A percentile compares a stretch with the other conserved stretches of the same genome.
Evolutionary conservation across 2,329 filamentous ascomycete genomes (phyloP).

Genomic region (Tricladium varicosporioides): DNA sequence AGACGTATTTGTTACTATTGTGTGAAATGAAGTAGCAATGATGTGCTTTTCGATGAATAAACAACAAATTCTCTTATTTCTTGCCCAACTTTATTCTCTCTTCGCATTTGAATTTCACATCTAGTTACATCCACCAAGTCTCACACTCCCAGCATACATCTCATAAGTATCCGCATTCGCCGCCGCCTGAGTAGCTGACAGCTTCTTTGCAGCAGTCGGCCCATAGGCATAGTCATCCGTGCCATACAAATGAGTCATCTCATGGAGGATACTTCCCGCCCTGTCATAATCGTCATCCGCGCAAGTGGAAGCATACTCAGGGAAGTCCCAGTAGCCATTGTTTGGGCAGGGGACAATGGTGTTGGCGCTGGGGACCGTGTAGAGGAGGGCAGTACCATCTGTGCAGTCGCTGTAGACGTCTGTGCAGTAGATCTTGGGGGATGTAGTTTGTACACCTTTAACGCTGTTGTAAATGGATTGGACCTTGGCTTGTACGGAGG

Average conservation of each 20-base stretch:
- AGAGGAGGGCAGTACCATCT: conserved; percentile 23
- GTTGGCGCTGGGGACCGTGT: conserved; percentile 23
- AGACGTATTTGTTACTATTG: too few relatives aligned
- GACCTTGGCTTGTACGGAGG: conserved; percentile 18
- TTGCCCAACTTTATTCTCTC: too few relatives aligned
- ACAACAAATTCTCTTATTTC: too few relatives aligned
- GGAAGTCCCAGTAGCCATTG: conserved; percentile 26
- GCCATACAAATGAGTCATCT: conserved; percentile 27
- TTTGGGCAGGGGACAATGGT: conserved; percentile 24
- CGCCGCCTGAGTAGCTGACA: conserved; percentile 21
- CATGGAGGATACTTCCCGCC: conserved; percentile 24
- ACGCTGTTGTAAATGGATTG: conserved; percentile 24
- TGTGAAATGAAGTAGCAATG: too few relatives aligned
- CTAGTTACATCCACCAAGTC: conserved; percentile 22
- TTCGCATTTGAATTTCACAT: not conserved
- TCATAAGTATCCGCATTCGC: conserved; percentile 28
- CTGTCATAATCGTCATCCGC: conserved; percentile 25
- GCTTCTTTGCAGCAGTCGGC: conserved; percentile 16
- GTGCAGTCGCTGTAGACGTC: conserved; percentile 23
- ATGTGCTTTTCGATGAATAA: too few relatives aligned
- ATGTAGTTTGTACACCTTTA: conserved; percentile 21
- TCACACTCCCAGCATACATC: conserved; percentile 27
- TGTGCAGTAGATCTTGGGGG: conserved; percentile 22
- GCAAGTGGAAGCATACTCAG: conserved; percentile 19
- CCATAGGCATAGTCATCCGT: conserved; percentile 28